These are phyloP conservation scores for Citrullus amarus DNA, from an alignment of 306 rosid genomes.

Conservation along the genomic window DNA sequence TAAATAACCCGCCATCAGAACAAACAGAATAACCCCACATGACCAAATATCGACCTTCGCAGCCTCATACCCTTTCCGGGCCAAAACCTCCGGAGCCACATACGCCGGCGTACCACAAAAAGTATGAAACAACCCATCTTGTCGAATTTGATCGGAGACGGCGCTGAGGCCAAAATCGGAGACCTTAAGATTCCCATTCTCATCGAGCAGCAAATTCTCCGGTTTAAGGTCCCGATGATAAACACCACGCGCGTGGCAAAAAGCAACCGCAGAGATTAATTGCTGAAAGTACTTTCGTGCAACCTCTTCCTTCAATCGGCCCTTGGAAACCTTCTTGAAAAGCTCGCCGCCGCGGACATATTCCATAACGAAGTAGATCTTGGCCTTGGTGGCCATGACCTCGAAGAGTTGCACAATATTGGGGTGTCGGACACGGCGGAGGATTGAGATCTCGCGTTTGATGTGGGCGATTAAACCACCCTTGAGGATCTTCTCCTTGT, in stretches of 20 bases:
- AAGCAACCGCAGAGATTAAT: slow-evolving; percentile 68
- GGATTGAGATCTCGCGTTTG: slow-evolving; percentile 94
- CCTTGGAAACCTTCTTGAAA: slow-evolving; percentile 87
- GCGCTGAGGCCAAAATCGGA: slow-evolving; percentile 86
- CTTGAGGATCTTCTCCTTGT: slow-evolving; percentile 81
- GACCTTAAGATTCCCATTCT: slow-evolving; percentile 64
- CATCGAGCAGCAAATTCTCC: slow-evolving; percentile 66
- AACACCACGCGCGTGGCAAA: slow-evolving; percentile 88
- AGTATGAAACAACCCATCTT: slow-evolving; percentile 84
- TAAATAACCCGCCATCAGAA: slow-evolving; percentile 81
- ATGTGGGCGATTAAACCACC: slow-evolving; percentile 78
- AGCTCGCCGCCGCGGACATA: slow-evolving; percentile 91
- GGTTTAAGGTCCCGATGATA: slow-evolving; percentile 84
- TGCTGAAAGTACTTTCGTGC: slow-evolving; percentile 80
- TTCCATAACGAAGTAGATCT: slow-evolving; percentile 93
- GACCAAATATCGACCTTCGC: slow-evolving; percentile 90
- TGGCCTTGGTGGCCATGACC: slow-evolving; percentile 88
- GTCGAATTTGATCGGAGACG: slow-evolving; percentile 78
- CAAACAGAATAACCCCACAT: slow-evolving; percentile 76
- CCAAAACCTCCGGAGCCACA: slow-evolving; percentile 88
- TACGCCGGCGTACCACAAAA: slow-evolving; percentile 96
- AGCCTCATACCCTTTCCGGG: slow-evolving; percentile 73
- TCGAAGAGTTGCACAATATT: slow-evolving; percentile 87
- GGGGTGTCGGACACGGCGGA: slow-evolving; percentile 91
- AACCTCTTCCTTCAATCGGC: slow-evolving; percentile 65